Evolutionary conservation across 805 yeast genomes (phyloP).

Genomic region (Soucietia sequanensis): DNA sequence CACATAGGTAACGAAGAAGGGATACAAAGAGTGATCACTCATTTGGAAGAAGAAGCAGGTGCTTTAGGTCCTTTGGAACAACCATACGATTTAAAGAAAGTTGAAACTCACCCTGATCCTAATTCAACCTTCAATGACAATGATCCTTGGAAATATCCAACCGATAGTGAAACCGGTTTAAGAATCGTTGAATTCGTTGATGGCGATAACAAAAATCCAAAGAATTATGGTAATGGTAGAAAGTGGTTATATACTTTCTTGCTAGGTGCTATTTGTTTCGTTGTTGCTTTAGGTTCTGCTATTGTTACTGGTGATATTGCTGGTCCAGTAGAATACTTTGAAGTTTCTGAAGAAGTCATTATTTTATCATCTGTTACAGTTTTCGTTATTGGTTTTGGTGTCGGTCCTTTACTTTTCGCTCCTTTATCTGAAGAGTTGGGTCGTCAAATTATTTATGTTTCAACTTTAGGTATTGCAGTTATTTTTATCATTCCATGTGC

Average conservation of each 20-base stretch:
- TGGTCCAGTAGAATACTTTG: constrained; percentile 51
- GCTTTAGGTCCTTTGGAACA: constrained; percentile 55
- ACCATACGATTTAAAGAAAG: constrained; percentile 46
- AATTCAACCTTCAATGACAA: constrained; percentile 25
- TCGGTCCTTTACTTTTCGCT: constrained; percentile 64
- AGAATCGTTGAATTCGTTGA: constrained; percentile 57
- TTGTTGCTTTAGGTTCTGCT: constrained; percentile 62
- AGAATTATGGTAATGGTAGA: constrained; percentile 38
- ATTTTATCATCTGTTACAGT: constrained; percentile 55
- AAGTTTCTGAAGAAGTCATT: constrained; percentile 55
- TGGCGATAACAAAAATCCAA: constrained; percentile 51
- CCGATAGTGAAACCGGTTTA: constrained; percentile 52
- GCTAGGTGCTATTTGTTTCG: constrained; percentile 54
- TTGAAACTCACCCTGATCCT: constrained; percentile 29
- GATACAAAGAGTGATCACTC: constrained; percentile 34
- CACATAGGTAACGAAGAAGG: constrained; percentile 31
- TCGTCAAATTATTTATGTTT: constrained; percentile 47
- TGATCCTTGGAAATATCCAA: constrained; percentile 59
- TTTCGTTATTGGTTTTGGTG: constrained; percentile 62
- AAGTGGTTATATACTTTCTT: constrained; percentile 53
- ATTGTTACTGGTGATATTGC: constrained; percentile 61
- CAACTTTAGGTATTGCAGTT: constrained; percentile 53
- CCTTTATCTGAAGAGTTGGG: constrained; percentile 66
- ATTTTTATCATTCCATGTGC: constrained; percentile 65
- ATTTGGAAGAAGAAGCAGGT: constrained; percentile 44